Evolutionary conservation across 306 rosid species (phyloP), one percentile per base, ranked within the genome.

Genomic region (Citrullus amarus): DNA sequence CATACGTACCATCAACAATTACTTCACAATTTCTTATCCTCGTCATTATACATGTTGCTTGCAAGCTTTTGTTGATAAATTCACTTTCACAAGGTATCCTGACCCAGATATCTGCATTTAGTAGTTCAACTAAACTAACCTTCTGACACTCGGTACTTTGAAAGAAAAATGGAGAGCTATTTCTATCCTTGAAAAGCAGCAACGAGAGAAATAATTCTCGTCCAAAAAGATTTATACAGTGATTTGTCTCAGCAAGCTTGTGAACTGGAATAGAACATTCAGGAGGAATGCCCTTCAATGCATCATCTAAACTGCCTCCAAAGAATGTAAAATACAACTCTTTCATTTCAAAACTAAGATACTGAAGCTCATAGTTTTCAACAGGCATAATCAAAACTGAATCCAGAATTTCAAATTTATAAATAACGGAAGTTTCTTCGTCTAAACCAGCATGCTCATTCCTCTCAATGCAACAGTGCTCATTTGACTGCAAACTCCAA

Each of bases 61-160:
- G 80, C 79, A 86, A 83, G 82, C 74, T 85, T 75, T 56, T 25
- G 60, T 78, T 48, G 62, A 81, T 68, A 79, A 83, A 69, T 56
- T 86, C 87, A 67, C 73, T 79, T 77, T 62, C 88, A 80, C 65
- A 66, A 32, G 98, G 96, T 78, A 91, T 86, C 85, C 91, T 88
- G 70, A 92, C 92, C 97, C 98, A 94, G 81, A 94, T 71, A 80
- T 94, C 95, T 58, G 88, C 98, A 81, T 87, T 85, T 79, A 90
- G 38, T 71, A 91, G 85, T 60, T 88, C 89, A 86, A 94, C 67
- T 80, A 94, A 77, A 57, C 88, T 56, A 81, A 77, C 73, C 63
- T 58, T 54, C 67, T 77, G 82, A 84, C 80, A 88, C 57, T 75
- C 84, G 0, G 86, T 65, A 83, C 81, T 81, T 65, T 68, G 76